Percentiles rank a stretch among this genome's conserved stretches.
phyloP scores from a whole-genome alignment of 257 asterid genomes.

The Misopates orontium region DNA sequence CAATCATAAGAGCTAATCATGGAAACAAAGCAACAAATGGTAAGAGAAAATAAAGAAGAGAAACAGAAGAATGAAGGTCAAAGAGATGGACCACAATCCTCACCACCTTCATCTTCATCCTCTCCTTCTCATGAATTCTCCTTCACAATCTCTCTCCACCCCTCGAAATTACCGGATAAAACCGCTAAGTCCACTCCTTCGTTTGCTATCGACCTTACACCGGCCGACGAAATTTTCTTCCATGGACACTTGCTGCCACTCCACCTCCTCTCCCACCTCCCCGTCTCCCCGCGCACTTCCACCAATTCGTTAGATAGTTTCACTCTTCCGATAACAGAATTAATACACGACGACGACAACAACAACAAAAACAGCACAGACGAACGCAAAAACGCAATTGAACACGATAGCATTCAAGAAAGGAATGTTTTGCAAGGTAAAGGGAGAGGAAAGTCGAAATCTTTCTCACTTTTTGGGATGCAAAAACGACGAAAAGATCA shows the following conservation, averaged over 20 bases:
- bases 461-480: conserved; percentile 56
- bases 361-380: not conserved
- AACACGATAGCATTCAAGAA: not conserved
- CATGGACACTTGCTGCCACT: conserved; percentile 94
- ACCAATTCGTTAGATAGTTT: conserved; percentile 61
- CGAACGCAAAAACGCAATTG: not conserved
- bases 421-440: conserved; percentile 17
- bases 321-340: conserved; percentile 56
- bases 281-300: conserved; percentile 70
- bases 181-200: conserved; percentile 36
- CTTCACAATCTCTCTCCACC: conserved; percentile 70
- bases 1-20: conserved; percentile 21
- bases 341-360: conserved; percentile 17
- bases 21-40: conserved; percentile 39
- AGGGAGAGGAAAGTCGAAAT: conserved; percentile 49
- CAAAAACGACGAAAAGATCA: conserved; percentile 49
- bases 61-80: conserved; percentile 18
- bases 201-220: conserved; percentile 68
- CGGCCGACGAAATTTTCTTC: conserved; percentile 95
- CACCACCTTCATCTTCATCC: conserved; percentile 59
- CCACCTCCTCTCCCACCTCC: conserved; percentile 73
- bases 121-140: conserved; percentile 94
- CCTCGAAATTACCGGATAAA: conserved; percentile 27
- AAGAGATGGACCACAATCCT: conserved; percentile 18
- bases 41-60: conserved; percentile 32